Evolutionary conservation across 2,329 filamentous ascomycete genomes (phyloP).

Genomic region (Aquanectria penicillioides): DNA sequence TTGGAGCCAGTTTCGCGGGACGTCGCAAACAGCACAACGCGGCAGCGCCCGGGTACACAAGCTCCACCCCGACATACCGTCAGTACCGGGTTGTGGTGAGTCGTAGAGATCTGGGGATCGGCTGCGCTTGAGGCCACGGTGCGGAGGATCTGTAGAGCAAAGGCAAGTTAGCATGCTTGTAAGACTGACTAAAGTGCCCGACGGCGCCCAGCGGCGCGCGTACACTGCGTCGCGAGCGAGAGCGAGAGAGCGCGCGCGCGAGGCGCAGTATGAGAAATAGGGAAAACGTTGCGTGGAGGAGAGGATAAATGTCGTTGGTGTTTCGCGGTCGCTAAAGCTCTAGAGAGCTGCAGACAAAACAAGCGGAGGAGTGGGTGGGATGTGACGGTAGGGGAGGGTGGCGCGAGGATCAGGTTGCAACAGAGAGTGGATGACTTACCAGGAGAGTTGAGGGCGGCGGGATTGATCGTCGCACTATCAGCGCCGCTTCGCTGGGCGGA

Average conservation of each 20-base stretch:
- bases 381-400: slow-evolving; percentile 24
- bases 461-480: slow-evolving; percentile 91
- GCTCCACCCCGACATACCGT: slow-evolving; percentile 71
- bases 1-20: slow-evolving; percentile 25
- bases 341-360: slow-evolving; percentile 7
- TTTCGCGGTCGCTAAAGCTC: slow-evolving; percentile 21
- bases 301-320: background rate
- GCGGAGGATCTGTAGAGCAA: slow-evolving; percentile 56
- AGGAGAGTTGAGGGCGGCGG: slow-evolving; percentile 83
- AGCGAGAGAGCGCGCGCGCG: background rate
- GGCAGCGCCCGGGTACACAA: slow-evolving; percentile 46
- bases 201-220: slow-evolving; percentile 17
- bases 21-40: slow-evolving; percentile 31
- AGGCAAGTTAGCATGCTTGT: slow-evolving; percentile 41
- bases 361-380: slow-evolving; percentile 18
- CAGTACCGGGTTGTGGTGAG: slow-evolving; percentile 66
- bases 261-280: slow-evolving; percentile 12
- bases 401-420: slow-evolving; percentile 27
- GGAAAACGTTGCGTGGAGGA: slow-evolving; percentile 15
- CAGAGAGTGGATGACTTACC: slow-evolving; percentile 63
- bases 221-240: slow-evolving; percentile 11
- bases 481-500: slow-evolving; percentile 71
- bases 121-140: slow-evolving; percentile 82
- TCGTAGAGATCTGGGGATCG: slow-evolving; percentile 76
- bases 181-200: too few relatives aligned